Evolutionary conservation across 306 rosid species (phyloP).

Genomic region (Gillenia trifoliata): DNA sequence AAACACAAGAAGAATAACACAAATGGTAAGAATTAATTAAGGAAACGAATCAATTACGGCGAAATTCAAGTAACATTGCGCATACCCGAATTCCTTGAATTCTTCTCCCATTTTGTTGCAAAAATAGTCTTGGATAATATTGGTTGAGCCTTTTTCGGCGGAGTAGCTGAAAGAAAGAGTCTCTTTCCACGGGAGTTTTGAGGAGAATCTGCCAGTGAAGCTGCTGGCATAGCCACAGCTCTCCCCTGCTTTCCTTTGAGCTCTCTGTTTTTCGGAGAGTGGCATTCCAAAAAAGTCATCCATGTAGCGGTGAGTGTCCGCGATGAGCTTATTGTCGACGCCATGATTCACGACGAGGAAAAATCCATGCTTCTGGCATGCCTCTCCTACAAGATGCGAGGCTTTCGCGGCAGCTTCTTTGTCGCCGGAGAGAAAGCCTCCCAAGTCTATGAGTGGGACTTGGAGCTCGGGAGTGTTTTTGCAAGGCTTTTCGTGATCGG

Average conservation of each 20-base stretch:
- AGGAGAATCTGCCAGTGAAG: constrained; percentile 81
- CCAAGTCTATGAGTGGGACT: constrained; percentile 64
- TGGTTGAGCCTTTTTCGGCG: constrained; percentile 27
- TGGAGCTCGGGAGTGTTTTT: constrained; percentile 43
- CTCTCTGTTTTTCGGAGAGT: constrained; percentile 66
- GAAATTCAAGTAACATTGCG: not conserved
- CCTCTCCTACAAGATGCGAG: constrained; percentile 49
- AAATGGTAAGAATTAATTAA: not conserved
- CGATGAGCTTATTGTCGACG: constrained; percentile 42
- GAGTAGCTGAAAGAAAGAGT: constrained; percentile 68
- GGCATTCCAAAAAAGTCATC: constrained; percentile 68
- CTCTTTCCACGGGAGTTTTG: constrained; percentile 96
- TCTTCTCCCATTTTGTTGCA: constrained; percentile 48
- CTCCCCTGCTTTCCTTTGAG: constrained; percentile 75
- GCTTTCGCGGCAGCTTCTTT: constrained; percentile 45
- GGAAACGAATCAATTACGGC: not conserved
- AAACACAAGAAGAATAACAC: not conserved
- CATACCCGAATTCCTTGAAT: constrained; percentile 62
- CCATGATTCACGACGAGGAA: constrained; percentile 85
- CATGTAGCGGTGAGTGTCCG: constrained; percentile 62
- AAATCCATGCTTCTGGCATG: constrained; percentile 81
- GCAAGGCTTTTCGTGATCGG: constrained; percentile 75
- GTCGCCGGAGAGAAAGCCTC: constrained; percentile 58
- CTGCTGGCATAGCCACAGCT: constrained; percentile 96
- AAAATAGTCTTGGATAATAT: constrained; percentile 47